phyloP scores from a whole-genome alignment of 805 yeast species.

The Candida chauliodis region DNA sequence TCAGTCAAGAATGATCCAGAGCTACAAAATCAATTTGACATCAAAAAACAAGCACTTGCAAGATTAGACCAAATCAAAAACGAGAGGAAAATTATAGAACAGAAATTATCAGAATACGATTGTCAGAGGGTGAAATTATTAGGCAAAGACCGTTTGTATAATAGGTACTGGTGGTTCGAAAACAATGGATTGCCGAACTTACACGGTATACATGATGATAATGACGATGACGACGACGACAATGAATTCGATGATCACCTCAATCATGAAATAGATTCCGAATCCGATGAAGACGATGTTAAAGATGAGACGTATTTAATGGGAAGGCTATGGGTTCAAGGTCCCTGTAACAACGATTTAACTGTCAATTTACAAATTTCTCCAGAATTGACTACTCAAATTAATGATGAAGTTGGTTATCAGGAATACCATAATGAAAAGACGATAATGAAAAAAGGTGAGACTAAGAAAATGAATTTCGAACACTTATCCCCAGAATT shows the following conservation, averaged over 20 bases:
- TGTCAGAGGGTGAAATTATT: constrained; percentile 70
- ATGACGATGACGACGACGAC: constrained; percentile 41
- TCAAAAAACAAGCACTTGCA: constrained; percentile 39
- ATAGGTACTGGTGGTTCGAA: constrained; percentile 96
- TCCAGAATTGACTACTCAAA: constrained; percentile 8
- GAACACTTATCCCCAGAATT: constrained; percentile 16
- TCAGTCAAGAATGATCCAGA: constrained; percentile 39
- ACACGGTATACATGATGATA: constrained; percentile 35
- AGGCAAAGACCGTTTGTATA: constrained; percentile 80
- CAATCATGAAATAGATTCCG: constrained; percentile 12
- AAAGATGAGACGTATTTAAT: constrained; percentile 60
- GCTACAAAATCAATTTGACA: constrained; percentile 41
- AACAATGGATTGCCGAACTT: constrained; percentile 69
- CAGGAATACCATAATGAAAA: constrained; percentile 12
- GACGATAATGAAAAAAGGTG: constrained; percentile 11
- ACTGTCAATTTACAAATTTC: constrained; percentile 17
- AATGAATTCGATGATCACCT: constrained; percentile 16
- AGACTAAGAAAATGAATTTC: constrained; percentile 23
- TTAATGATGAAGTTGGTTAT: constrained; percentile 32
- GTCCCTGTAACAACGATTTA: constrained; percentile 60
- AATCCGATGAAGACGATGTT: constrained; percentile 32
- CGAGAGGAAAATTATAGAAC: constrained; percentile 54
- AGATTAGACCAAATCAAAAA: constrained; percentile 45
- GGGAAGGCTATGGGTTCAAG: constrained; percentile 90
- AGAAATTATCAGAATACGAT: constrained; percentile 63